Conservation (phyloP, 140 eudicot genomes). For the Erigeron philadelphicus region DNA sequence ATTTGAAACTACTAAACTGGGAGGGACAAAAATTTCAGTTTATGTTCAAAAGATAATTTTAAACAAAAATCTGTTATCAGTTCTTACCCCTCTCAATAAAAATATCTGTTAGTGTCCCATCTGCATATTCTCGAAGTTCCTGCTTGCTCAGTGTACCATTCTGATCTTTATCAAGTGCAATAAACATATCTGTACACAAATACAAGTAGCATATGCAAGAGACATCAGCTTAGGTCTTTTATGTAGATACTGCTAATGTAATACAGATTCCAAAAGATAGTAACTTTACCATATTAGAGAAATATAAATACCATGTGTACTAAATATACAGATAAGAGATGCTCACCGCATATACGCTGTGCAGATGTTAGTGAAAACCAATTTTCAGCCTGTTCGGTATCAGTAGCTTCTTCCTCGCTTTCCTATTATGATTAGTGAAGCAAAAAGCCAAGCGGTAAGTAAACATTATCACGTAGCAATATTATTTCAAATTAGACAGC, state of each 20-base stretch:
- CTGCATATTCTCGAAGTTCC: slow-evolving; percentile 97
- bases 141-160: slow-evolving; percentile 84
- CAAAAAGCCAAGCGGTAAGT: slow-evolving; percentile 18
- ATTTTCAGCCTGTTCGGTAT: slow-evolving; percentile 98
- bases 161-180: slow-evolving; percentile 93
- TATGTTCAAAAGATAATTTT: neutral
- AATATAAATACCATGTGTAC: neutral
- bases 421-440: slow-evolving; percentile 45
- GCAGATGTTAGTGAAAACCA: slow-evolving; percentile 98
- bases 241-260: neutral
- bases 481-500: neutral
- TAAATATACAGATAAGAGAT: neutral
- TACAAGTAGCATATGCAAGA: slow-evolving; percentile 8
- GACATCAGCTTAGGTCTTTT: neutral
- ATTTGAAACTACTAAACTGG: neutral
- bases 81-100: slow-evolving; percentile 88
- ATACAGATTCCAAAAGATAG: slow-evolving; percentile 16
- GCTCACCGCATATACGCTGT: slow-evolving; percentile 83
- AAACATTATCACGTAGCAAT: neutral
- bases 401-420: slow-evolving; percentile 98
- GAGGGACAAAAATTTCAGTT: neutral
- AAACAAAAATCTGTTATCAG: slow-evolving; percentile 2
- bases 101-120: slow-evolving; percentile 94
- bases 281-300: neutral
- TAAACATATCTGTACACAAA: slow-evolving; percentile 72